Percentiles rank a stretch among this genome's conserved stretches.
Evolutionary conservation across 129 eudicot genomes (phyloP).

Genomic region (Centrapalus pauciflorus): DNA sequence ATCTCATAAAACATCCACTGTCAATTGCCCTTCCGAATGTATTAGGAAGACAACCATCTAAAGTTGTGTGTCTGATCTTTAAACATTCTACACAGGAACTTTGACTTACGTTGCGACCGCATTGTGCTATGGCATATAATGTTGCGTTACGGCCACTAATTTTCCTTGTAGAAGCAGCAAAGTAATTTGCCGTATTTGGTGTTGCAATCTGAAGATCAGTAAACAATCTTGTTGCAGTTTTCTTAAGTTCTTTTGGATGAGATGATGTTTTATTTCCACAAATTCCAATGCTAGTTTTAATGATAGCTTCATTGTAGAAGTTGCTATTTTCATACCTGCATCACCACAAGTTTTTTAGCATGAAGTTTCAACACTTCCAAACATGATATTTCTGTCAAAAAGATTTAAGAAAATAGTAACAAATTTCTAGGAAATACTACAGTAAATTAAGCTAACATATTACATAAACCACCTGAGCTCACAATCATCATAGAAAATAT

Average conservation of each 20-base stretch:
- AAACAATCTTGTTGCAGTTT: conserved; percentile 25
- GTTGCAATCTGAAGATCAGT: conserved; percentile 42
- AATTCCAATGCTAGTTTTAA: conserved; percentile 34
- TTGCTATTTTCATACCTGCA: conserved; percentile 51
- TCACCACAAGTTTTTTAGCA: neutral
- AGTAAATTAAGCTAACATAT: no score
- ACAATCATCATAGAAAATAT: conserved; percentile 52
- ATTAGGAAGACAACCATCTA: conserved; percentile 41
- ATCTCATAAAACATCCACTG: conserved; percentile 56
- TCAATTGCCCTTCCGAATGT: conserved; percentile 49
- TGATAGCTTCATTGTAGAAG: conserved; percentile 41
- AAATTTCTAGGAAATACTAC: neutral
- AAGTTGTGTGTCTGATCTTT: neutral
- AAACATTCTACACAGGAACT: conserved; percentile 49
- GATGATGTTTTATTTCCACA: conserved; percentile 48
- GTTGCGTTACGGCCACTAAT: conserved; percentile 13
- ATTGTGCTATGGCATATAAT: conserved; percentile 45
- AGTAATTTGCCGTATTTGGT: conserved; percentile 38
- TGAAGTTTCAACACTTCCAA: neutral
- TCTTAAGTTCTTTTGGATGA: conserved; percentile 26
- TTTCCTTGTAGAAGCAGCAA: conserved; percentile 37
- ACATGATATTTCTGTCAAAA: neutral
- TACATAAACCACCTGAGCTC: conserved; percentile 44
- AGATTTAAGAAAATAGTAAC: neutral
- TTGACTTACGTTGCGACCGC: conserved; percentile 35